These are phyloP conservation scores for Pseudisothecium myosuroides DNA, from an alignment of 225 moss, liverwort and hornwort species.

Conservation along the genomic window DNA sequence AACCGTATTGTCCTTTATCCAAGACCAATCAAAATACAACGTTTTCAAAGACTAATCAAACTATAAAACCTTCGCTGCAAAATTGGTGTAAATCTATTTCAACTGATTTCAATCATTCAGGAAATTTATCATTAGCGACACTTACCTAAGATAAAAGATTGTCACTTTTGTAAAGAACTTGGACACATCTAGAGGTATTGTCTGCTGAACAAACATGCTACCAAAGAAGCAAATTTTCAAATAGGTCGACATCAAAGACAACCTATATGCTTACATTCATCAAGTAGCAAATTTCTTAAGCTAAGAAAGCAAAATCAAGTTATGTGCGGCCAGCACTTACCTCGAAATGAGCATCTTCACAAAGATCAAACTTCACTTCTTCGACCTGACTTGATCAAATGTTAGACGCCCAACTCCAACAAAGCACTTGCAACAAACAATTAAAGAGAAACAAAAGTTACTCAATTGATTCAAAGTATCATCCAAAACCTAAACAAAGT, in stretches of 20 bases:
- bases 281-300: neutral
- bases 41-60: neutral
- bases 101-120: too few species aligned
- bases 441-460: neutral
- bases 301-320: neutral
- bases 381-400: neutral
- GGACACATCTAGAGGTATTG: neutral
- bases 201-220: neutral
- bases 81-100: too few species aligned
- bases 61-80: too few species aligned
- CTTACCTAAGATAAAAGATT: neutral
- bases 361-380: neutral
- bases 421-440: neutral
- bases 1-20: neutral
- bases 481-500: neutral
- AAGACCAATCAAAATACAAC: neutral
- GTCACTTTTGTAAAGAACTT: neutral
- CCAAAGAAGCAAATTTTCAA: neutral
- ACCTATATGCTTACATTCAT: neutral
- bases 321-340: neutral
- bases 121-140: neutral
- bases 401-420: rapidly evolving
- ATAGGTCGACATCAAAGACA: neutral
- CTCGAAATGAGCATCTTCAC: neutral
- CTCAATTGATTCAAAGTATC: neutral